A percentile compares a stretch with the other conserved stretches of the same genome.
Conservation (phyloP, 192 early-diverging fungal species). For the Obelidium mucronatum region DNA sequence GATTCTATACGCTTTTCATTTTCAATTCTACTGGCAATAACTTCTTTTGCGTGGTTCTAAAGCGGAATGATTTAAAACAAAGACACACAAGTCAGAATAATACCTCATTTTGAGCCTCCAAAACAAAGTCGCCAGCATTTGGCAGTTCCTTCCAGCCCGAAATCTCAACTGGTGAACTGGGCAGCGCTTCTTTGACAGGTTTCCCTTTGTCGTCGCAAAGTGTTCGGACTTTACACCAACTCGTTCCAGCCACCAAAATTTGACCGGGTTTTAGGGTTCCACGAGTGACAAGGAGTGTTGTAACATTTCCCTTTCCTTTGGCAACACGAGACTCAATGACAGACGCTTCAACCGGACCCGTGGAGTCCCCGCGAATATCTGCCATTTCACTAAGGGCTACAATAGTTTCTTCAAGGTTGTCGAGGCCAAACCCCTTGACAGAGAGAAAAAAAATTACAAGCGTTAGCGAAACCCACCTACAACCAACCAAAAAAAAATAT, state of each 20-base stretch:
- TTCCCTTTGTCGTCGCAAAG: conserved; percentile 84
- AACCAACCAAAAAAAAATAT: background rate
- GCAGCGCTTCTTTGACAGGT: conserved; percentile 75
- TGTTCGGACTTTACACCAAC: conserved; percentile 86
- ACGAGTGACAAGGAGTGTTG: conserved; percentile 87
- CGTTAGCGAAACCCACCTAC: background rate
- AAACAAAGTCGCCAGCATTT: conserved; percentile 85
- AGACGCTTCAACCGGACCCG: conserved; percentile 80
- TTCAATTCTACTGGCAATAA: conserved; percentile 70
- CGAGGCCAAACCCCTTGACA: conserved; percentile 76
- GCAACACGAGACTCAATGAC: conserved; percentile 90
- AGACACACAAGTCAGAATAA: background rate
- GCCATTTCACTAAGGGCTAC: conserved; percentile 84
- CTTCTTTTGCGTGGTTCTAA: conserved; percentile 77
- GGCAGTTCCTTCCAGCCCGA: conserved; percentile 96
- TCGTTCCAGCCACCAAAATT: conserved; percentile 83
- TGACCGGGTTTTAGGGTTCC: conserved; percentile 85
- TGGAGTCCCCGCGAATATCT: conserved; percentile 85
- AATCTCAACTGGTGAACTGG: conserved; percentile 85
- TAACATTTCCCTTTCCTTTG: conserved; percentile 83
- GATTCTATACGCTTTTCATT: conserved; percentile 68
- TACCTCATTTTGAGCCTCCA: conserved; percentile 76
- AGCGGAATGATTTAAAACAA: conserved; percentile 12
- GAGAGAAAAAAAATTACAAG: background rate
- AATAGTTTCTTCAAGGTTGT: conserved; percentile 89